A percentile compares a stretch with the other conserved stretches of the same genome.
phyloP scores from a whole-genome alignment of 495 filamentous ascomycete species.

The Xylaria telfairii region DNA sequence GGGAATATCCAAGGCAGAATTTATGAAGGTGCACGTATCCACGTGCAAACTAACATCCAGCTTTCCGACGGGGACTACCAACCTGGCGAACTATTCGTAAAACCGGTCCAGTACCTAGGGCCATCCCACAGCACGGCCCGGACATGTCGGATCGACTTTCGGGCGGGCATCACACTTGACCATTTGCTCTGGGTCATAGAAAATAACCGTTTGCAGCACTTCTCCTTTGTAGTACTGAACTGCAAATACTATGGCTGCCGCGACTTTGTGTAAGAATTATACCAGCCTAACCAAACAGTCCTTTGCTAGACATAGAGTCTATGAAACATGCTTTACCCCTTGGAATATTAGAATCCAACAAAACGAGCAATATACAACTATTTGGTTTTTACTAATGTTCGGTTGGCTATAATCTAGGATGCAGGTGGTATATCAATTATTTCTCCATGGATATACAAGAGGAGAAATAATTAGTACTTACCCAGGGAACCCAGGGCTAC shows the following conservation, averaged over 20 bases:
- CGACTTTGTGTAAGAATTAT: constrained; percentile 7
- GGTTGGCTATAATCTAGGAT: neutral
- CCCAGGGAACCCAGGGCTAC: neutral
- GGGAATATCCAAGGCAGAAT: neutral
- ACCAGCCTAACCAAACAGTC: neutral
- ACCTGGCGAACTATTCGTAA: neutral
- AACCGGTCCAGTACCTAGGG: neutral
- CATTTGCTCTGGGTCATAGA: constrained; percentile 6
- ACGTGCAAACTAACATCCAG: neutral
- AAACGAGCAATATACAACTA: neutral
- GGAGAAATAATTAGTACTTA: neutral
- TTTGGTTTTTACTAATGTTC: neutral
- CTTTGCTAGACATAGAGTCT: neutral
- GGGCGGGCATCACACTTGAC: neutral
- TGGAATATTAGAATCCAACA: too few species aligned
- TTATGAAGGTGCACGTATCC: neutral
- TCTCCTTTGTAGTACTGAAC: neutral
- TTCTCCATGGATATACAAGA: neutral
- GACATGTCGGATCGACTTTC: neutral
- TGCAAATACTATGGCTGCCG: neutral
- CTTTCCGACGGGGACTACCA: neutral
- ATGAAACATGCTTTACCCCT: neutral
- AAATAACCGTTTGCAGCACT: neutral
- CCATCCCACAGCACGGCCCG: neutral
- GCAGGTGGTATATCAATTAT: neutral